Base-by-base conservation (phyloP, 495 filamentous ascomycete genomes). In the Penicillium macrosclerotiorum region DNA sequence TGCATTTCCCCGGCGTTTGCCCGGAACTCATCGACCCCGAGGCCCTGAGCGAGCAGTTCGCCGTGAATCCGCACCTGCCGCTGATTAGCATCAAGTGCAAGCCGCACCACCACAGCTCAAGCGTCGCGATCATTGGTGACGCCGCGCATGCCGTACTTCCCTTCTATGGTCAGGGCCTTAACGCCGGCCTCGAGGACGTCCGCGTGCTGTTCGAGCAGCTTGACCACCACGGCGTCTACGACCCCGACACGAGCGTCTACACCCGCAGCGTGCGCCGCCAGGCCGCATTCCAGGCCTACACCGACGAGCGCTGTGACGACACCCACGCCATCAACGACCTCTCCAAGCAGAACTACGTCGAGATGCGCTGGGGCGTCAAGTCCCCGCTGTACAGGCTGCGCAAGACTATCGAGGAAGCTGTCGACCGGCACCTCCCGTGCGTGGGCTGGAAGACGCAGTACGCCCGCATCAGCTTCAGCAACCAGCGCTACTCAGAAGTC, bases 91-190 rank as follows among this genome's bases (percentile, higher is more conserved):
- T 98, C 56, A 95, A 96, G 65, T 95, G 90, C 71, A 76, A 74
- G 1, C 93, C 94, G 0, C 84, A 96, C 63, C 89, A 96, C 69
- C 89, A 78, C 74, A 72, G 62, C 27, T 78, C 81, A 22, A 85
- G 82, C n/a, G 87, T 74, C 17, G 88, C 94, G 41, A 88, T 98
- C 46, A 55, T 98, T 31, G 93, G 93, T 37, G 93, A 98, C 57
- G 90, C 93, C 17, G 93, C 93, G 5, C 94, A 98, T 67, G 94
- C 93, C 36, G 96, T 98, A 80, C 89, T 98, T 0, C 93, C 94
- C 1, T 98, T 97, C 72, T 88, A 93, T 68, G 86, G 87, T 16
- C 86, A 97, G 57, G 85, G 89, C 36, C 87, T 94, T 73, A 90
- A 98, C 63, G 81, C 93, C 14, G 83, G 89, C 2, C 77, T 98